Percentiles rank a stretch among this genome's conserved stretches.
Conservation (phyloP, 2,329 filamentous ascomycete genomes). For the Chrysosphaeria jannelii region DNA sequence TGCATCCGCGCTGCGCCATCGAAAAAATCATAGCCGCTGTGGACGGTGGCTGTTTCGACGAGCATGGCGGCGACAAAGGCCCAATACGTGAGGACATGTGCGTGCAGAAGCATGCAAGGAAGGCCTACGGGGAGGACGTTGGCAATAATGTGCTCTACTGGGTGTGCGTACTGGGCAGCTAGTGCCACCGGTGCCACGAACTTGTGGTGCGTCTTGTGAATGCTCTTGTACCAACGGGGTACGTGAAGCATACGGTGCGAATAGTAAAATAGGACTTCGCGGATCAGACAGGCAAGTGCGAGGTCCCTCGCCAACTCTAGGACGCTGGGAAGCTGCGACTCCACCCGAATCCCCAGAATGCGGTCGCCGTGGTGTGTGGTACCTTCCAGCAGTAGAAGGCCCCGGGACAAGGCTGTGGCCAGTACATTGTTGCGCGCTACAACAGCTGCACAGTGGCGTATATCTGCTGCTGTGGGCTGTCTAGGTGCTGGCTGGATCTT, state of each 20-base stretch:
- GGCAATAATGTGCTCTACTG: slow-evolving; percentile 22
- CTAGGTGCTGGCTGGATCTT: slow-evolving; percentile 21
- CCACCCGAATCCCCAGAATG: slow-evolving; percentile 11
- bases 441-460: slow-evolving; percentile 13
- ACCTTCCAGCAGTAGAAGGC: slow-evolving; percentile 1
- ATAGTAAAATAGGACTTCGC: slow-evolving; percentile 25
- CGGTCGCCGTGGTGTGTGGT: slow-evolving; percentile 1
- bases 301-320: slow-evolving; percentile 13
- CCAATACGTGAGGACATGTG: slow-evolving; percentile 22
- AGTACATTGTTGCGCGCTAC: slow-evolving; percentile 18
- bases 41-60: slow-evolving; percentile 20
- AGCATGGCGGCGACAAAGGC: slow-evolving; percentile 17
- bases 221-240: slow-evolving; percentile 14
- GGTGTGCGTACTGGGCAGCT: slow-evolving; percentile 24
- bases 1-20: slow-evolving; percentile 16
- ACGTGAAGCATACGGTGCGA: slow-evolving; percentile 20
- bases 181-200: slow-evolving; percentile 24
- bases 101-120: slow-evolving; percentile 14
- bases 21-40: slow-evolving; percentile 26
- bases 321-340: slow-evolving; percentile 9
- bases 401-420: slow-evolving; percentile 9
- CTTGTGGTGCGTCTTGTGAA: slow-evolving; percentile 25
- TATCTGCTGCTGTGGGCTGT: slow-evolving; percentile 16
- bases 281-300: slow-evolving; percentile 11
- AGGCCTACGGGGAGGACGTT: slow-evolving; percentile 20